Evolutionary conservation across 2,329 filamentous ascomycete genomes (phyloP), one percentile per base, ranked within the genome.

Genomic region (Colletotrichum cuscutae): DNA sequence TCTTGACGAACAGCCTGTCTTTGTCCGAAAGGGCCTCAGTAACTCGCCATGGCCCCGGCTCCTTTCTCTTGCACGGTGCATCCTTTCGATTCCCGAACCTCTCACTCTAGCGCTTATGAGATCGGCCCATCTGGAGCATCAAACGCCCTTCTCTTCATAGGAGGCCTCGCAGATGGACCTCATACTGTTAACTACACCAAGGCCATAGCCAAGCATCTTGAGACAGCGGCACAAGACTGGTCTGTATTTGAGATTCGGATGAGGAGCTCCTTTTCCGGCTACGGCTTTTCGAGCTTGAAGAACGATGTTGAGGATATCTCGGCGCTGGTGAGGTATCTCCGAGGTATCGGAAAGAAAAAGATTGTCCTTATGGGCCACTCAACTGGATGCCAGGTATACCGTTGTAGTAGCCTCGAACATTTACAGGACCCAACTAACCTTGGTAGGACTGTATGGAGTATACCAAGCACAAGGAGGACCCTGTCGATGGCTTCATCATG

Each of bases 401-500:
- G 11, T 11, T 8, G 22, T 19, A 58, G 42, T 4, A 22, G 13
- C 9, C 19, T 49, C 24, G n/a, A 46, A 28, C 13, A n/a, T 9
- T 42, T 32, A 8, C 52, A 37, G 9, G 12, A 30, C 11, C 9
- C 70, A 11, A 26, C 56, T 62, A 35, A 74, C 76, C 69, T 26
- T 22, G 22, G 2, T 53, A 90, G 88, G 89, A 90, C 76, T 89
- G 86, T 73, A 87, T 90, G 80, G 87, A 88, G 75, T 91, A 90
- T 68, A 83, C 83, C 24, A 80, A 85, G 65, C 79, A 79, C 61
- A 84, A 84, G 74, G 77, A 85, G 46, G 77, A 78, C 6, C 88
- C 89, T 0, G 83, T 97, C 1, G 90, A 97, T 72, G 95, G 93
- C 46, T 91, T 91, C 61, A 92, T 98, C 57, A 83, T 98, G 67